phyloP scores from a whole-genome alignment of 179 eudicot species.

The Spergularia azorica region DNA sequence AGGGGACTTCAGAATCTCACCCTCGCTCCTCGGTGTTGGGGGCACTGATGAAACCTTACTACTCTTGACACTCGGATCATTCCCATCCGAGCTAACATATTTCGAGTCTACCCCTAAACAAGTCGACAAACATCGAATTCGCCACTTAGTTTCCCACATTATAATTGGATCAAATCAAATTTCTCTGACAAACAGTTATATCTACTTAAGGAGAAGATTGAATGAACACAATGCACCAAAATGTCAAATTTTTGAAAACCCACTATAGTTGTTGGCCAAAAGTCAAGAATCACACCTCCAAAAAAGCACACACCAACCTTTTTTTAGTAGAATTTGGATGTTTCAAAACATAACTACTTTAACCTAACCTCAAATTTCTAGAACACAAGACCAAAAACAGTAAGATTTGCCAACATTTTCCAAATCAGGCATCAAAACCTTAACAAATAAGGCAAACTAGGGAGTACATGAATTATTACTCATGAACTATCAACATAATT shows the following conservation, averaged over 20 bases:
- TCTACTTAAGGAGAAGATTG: background rate
- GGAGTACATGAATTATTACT: background rate
- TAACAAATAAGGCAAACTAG: background rate
- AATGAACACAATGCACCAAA: background rate
- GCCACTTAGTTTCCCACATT: slow-evolving; percentile 11
- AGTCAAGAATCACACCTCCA: background rate
- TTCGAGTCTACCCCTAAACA: slow-evolving; percentile 48
- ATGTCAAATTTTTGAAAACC: background rate
- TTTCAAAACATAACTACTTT: slow-evolving; percentile 15
- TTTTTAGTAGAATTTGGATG: background rate
- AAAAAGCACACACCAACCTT: slow-evolving; percentile 19
- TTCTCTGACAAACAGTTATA: background rate
- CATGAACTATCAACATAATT: slow-evolving; percentile 1
- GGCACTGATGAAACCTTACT: slow-evolving; percentile 56
- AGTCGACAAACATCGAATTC: slow-evolving; percentile 10
- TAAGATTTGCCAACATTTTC: slow-evolving; percentile 6
- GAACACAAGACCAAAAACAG: background rate
- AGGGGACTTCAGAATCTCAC: slow-evolving; percentile 65
- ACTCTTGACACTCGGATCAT: slow-evolving; percentile 40
- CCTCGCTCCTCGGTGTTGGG: slow-evolving; percentile 64
- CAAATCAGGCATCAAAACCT: background rate
- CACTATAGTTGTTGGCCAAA: background rate
- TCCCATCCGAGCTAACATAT: slow-evolving; percentile 41
- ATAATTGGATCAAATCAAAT: background rate
- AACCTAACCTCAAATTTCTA: slow-evolving; percentile 12